These are phyloP conservation scores for Pseudozyma hubeiensis DNA, from an alignment of 1,284 basidiomycete species.

Conservation along the genomic window DNA sequence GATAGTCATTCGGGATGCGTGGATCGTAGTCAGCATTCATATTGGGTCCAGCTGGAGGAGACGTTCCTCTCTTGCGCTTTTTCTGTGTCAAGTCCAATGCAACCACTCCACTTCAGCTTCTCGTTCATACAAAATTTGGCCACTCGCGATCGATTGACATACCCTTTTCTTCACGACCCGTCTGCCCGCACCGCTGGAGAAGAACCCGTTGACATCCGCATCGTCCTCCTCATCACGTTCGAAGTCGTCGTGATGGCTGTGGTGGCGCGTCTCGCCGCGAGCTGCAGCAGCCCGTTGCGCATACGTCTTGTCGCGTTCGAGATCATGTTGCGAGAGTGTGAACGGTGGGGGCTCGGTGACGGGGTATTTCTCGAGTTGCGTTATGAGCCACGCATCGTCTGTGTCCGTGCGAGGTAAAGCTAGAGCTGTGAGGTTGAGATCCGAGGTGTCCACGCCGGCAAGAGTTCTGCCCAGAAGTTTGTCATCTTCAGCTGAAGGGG, in stretches of 20 bases:
- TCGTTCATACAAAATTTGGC: too few species aligned
- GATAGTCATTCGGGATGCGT: slow-evolving; percentile 61
- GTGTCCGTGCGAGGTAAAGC: slow-evolving; percentile 16
- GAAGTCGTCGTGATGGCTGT: slow-evolving; percentile 11
- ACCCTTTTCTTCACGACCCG: slow-evolving; percentile 43
- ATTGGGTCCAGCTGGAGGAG: slow-evolving; percentile 36
- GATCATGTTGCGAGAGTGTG: slow-evolving; percentile 28
- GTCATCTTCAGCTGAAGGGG: neutral
- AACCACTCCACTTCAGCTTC: neutral
- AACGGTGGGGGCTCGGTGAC: slow-evolving; percentile 22
- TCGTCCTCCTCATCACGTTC: slow-evolving; percentile 34
- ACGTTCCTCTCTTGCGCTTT: slow-evolving; percentile 38
- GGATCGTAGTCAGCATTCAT: slow-evolving; percentile 65
- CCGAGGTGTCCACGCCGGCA: slow-evolving; percentile 2
- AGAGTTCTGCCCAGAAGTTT: neutral
- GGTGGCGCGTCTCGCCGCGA: slow-evolving; percentile 15
- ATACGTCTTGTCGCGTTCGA: slow-evolving; percentile 36
- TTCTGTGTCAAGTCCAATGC: slow-evolving; percentile 8
- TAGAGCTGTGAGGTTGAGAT: slow-evolving; percentile 29
- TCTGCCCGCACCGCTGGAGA: slow-evolving; percentile 35
- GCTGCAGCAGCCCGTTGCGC: slow-evolving; percentile 14
- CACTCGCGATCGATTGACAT: slow-evolving; percentile 3
- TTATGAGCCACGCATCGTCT: slow-evolving; percentile 20
- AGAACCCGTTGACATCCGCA: slow-evolving; percentile 59
- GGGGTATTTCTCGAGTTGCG: slow-evolving; percentile 18